These are phyloP conservation scores for Nissolia schottii DNA, from an alignment of 306 rosid species.

Conservation along the genomic window DNA sequence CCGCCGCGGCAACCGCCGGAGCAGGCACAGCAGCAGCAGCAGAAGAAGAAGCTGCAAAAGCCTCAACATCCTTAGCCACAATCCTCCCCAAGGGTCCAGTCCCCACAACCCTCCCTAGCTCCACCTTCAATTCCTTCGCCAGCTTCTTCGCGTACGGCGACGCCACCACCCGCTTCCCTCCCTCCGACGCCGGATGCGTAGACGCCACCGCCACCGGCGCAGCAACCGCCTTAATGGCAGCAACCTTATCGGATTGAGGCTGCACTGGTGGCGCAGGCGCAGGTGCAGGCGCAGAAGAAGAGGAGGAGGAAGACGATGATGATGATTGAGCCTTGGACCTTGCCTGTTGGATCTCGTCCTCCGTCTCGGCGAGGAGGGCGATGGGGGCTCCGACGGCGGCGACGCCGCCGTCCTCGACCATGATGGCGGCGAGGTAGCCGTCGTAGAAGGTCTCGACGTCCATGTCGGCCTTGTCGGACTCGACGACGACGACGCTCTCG, in stretches of 20 bases:
- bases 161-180: conserved; percentile 86
- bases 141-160: conserved; percentile 95
- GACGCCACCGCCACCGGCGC: conserved; percentile 33
- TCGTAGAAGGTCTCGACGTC: conserved; percentile 98
- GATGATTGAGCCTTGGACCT: conserved; percentile 57
- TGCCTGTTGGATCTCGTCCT: conserved; percentile 75
- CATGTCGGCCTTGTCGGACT: conserved; percentile 99
- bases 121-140: conserved; percentile 82
- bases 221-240: neutral
- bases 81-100: conserved; percentile 87
- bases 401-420: conserved; percentile 85
- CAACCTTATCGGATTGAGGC: conserved; percentile 28
- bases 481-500: conserved; percentile 96
- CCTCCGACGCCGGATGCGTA: conserved; percentile 84
- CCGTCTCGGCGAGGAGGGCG: conserved; percentile 79
- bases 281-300: neutral
- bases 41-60: conserved; percentile 37
- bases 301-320: conserved; percentile 21
- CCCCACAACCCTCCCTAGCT: conserved; percentile 58
- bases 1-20: neutral
- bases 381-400: conserved; percentile 91
- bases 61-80: conserved; percentile 93
- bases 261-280: neutral
- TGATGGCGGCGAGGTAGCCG: conserved; percentile 86
- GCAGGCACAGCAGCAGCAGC: neutral